Percentiles rank a stretch among this genome's conserved stretches.
Conservation (phyloP, 2,329 filamentous ascomycete species). For the Exophiala oligosperma region DNA sequence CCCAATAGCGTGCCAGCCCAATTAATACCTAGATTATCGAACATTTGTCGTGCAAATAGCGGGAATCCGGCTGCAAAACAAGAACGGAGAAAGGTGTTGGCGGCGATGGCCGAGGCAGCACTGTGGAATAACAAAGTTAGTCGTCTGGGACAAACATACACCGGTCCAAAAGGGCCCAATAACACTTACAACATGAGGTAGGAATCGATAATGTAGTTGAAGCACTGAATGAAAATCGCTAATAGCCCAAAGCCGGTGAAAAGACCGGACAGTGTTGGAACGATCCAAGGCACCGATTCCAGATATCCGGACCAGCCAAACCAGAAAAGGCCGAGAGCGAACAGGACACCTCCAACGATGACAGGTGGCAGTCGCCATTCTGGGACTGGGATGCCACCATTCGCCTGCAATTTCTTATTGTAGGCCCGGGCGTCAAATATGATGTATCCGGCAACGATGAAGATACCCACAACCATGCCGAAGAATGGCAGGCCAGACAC, state of each 20-base stretch:
- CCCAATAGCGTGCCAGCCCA: slow-evolving; percentile 41
- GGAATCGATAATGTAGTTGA: slow-evolving; percentile 62
- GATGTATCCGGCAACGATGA: slow-evolving; percentile 67
- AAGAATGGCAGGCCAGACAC: slow-evolving; percentile 78
- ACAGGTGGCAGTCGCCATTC: slow-evolving; percentile 59
- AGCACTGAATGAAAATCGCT: slow-evolving; percentile 56
- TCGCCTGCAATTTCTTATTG: slow-evolving; percentile 65
- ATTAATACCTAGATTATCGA: slow-evolving; percentile 51
- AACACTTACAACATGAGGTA: slow-evolving; percentile 54
- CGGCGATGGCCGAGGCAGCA: slow-evolving; percentile 52
- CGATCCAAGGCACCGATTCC: slow-evolving; percentile 41
- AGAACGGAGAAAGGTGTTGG: slow-evolving; percentile 51
- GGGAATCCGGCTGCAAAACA: slow-evolving; percentile 46
- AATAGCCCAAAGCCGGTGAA: slow-evolving; percentile 60
- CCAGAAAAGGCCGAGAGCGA: slow-evolving; percentile 69
- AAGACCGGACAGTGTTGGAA: slow-evolving; percentile 48
- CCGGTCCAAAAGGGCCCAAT: background rate
- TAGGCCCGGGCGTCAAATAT: slow-evolving; percentile 66
- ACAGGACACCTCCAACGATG: slow-evolving; percentile 53
- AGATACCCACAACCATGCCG: slow-evolving; percentile 74
- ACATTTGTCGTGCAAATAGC: slow-evolving; percentile 58
- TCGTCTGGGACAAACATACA: background rate
- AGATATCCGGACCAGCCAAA: slow-evolving; percentile 70
- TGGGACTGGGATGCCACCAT: slow-evolving; percentile 59
- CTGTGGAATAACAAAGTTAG: slow-evolving; percentile 28